These are phyloP conservation scores for Phytophthora megakarya DNA, from an alignment of 352 stramenopile genomes.

Conservation along the genomic window DNA sequence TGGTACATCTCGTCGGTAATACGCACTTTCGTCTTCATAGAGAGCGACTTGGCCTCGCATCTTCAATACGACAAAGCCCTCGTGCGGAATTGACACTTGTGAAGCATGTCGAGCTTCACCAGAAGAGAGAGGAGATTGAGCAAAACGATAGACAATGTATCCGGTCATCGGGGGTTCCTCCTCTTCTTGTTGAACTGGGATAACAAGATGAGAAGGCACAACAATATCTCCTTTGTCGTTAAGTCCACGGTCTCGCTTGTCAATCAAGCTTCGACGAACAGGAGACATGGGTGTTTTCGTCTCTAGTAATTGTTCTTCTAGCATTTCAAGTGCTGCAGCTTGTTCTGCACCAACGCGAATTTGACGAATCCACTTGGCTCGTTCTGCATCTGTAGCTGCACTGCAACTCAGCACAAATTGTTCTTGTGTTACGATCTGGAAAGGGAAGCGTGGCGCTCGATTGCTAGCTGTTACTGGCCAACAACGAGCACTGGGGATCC, in stretches of 20 bases:
- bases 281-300: constrained; percentile 31
- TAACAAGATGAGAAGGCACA: neutral
- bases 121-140: constrained; percentile 16
- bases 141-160: constrained; percentile 32
- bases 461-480: constrained; percentile 31
- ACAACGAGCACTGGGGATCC: constrained; percentile 35
- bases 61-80: constrained; percentile 45
- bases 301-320: constrained; percentile 56
- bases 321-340: constrained; percentile 53
- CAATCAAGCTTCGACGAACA: constrained; percentile 27
- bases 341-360: constrained; percentile 60
- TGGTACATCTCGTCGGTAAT: constrained; percentile 29
- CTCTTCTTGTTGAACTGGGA: constrained; percentile 11
- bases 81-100: constrained; percentile 21
- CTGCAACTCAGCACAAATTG: constrained; percentile 69
- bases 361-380: constrained; percentile 72
- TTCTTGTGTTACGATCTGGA: constrained; percentile 72
- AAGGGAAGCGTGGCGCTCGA: constrained; percentile 51
- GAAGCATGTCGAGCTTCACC: constrained; percentile 14
- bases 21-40: constrained; percentile 54
- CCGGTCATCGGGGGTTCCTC: constrained; percentile 33
- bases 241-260: constrained; percentile 19
- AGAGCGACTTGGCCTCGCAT: constrained; percentile 40
- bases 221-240: constrained; percentile 4
- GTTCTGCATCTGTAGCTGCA: constrained; percentile 57